phyloP scores from a whole-genome alignment of 1,139 yeast species.

The Suhomyces guaymorum region DNA sequence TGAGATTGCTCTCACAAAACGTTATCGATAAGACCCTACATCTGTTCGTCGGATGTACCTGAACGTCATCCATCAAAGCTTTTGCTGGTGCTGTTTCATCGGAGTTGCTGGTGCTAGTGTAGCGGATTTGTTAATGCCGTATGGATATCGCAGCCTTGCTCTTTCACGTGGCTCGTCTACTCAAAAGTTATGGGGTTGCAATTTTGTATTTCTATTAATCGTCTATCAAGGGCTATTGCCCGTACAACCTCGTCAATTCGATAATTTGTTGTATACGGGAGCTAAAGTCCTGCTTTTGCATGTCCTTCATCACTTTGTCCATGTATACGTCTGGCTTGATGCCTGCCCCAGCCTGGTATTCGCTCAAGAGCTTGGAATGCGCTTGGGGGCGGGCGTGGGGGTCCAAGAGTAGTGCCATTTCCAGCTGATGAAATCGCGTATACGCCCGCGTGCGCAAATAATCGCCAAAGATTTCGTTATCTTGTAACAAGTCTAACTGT shows the following conservation, averaged over 20 bases:
- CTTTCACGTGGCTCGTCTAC: no score
- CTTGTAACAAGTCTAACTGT: slow-evolving; percentile 30
- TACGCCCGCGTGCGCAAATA: slow-evolving; percentile 25
- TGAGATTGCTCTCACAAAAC: no score
- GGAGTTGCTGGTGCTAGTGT: no score
- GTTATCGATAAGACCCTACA: no score
- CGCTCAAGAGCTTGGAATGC: slow-evolving; percentile 11
- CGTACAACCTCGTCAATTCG: slow-evolving; percentile 4
- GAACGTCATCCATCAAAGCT: no score
- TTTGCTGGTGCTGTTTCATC: no score
- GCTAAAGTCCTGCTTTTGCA: slow-evolving; percentile 17
- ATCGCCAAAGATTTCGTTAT: slow-evolving; percentile 27
- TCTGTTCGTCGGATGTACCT: no score
- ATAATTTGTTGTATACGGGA: slow-evolving; percentile 18
- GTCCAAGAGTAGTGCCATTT: slow-evolving; percentile 21
- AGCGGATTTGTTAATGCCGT: no score
- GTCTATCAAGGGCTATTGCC: not conserved
- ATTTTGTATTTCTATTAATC: no score
- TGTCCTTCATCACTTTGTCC: slow-evolving; percentile 22
- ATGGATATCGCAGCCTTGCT: no score
- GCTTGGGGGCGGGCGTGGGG: slow-evolving; percentile 9
- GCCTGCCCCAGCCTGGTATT: slow-evolving; percentile 18
- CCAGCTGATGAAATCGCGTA: slow-evolving; percentile 31
- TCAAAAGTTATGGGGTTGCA: no score
- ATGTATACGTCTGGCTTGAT: slow-evolving; percentile 31